Base-by-base conservation (phyloP, 192 early-diverging fungal genomes). In the Gaertneriomyces semiglobifer region DNA sequence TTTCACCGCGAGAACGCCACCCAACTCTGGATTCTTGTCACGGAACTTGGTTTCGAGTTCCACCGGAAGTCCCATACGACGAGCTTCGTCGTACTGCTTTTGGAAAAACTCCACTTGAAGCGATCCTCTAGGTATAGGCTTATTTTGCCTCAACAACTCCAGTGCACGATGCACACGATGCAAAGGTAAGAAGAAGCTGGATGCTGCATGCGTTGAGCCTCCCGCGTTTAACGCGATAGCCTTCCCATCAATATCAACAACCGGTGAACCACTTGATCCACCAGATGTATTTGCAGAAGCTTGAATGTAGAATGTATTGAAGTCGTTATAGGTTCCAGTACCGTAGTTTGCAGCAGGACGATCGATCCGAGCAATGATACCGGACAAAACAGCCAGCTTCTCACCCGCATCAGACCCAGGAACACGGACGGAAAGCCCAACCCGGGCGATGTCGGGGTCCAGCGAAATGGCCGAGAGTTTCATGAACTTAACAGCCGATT, bases 151-250 rank as follows among this genome's bases (percentile, higher is more conserved):
- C 9, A 77, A 50, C 25, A 66, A 53, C 10, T 64, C 50, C 63
- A 77, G 45, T 5, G 75, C 75, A 4, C 75, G 44, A 3, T 53
- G 47, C 4, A 77, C 75, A 20, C 75, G 60, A 16, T 88, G 84
- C 39, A 91, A 65, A 4, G 89, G 89, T 19, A 91, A 79, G 66
- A 91, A 91, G 79, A 88, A 91, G 69, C 87, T 84, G 14, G 89
- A 88, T 12, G 89, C 89, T 47, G 88, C 84, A 43, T 71, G 63
- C 2, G 79, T 82, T 20, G 82, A 79, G 12, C 87, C 87, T 7
- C 74, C 88, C 11, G 88, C 89, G 62, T 91, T 87, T 12, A 91
- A 63, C 39, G 85, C 89, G 7, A 91, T 84, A 3, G 89, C 89
- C 53, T 82, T 80, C 57, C 89, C 89, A 39, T 89, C 77, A 65